Base-by-base conservation (phyloP, 495 filamentous ascomycete genomes). In the Aspergillus wentii region DNA sequence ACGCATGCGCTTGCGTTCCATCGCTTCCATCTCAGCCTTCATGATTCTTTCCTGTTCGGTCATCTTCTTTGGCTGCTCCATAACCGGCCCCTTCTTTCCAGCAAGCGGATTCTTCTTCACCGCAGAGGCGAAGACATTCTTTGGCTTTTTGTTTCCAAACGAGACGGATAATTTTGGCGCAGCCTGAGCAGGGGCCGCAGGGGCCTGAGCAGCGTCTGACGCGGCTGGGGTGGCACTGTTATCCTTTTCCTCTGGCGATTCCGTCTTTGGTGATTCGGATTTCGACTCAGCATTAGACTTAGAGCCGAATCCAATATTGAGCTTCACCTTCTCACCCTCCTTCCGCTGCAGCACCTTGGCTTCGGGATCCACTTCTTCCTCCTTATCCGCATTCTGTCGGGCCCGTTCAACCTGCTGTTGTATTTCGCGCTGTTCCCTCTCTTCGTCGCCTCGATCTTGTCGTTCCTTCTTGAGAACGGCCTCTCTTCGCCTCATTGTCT, bases 31-130 rank as follows among this genome's bases (percentile, higher is more conserved):
- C 44, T 91, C 88, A 43, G 86, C 82, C 57, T 82, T 85, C 88
- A 94, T 94, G 41, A 92, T 92, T 40, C 88, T 71, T 45, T 94
- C 88, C n/a, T 83, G 84, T 57, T 92, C 85, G 44, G 82, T 86
- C 75, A 92, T 88, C 22, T 76, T 76, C 67, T 85, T 87, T 44
- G 85, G 86, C 2, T 76, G 74, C 29, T 69, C 72, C 34, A 79
- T 69, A 10, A 73, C 66, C 19, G 67, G 57, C 0, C 71, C 62
- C 54, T 85, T 85, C 64, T 84, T 85, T 9, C 71, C 65, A 3
- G 69, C 70, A 17, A 85, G 61, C 2, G 77, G 77, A 36, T 83
- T 85, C 60, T 84, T 88, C 52, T 75, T 76, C 7, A 50, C 57
- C 4, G 74, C 69, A 0, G 71, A 63, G n/a, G 82, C 76, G 57